Conservation (phyloP, 176 grass and related monocot genomes). For the Zizania latifolia region DNA sequence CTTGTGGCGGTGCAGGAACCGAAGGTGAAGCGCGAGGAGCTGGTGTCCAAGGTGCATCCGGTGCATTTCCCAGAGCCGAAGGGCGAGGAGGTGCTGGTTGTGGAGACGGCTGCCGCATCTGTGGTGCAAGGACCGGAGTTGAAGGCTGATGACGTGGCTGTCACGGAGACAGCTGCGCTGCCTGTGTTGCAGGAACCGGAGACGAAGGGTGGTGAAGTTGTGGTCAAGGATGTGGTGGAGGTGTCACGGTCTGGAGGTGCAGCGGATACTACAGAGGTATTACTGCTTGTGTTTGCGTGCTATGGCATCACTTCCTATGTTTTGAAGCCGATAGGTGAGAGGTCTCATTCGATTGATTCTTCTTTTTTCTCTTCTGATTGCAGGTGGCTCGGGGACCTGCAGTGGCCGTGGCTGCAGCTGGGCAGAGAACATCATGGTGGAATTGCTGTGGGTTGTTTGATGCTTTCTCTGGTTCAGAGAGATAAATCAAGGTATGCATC, state of each 20-base stretch:
- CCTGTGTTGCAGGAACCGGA: constrained; percentile 24
- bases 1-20: constrained; percentile 32
- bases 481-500: constrained; percentile 50
- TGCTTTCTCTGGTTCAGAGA: constrained; percentile 47
- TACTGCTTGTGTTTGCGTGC: background rate
- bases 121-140: constrained; percentile 22
- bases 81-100: constrained; percentile 5
- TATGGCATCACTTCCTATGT: background rate
- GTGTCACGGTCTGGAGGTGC: constrained; percentile 25
- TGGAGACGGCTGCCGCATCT: constrained; percentile 11
- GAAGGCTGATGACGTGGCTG: constrained; percentile 2
- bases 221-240: constrained; percentile 9
- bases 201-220: constrained; percentile 5
- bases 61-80: constrained; percentile 27
- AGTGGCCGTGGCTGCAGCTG: constrained; percentile 16
- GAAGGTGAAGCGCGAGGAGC: constrained; percentile 33
- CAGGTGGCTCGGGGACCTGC: constrained; percentile 37
- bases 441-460: constrained; percentile 77
- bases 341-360: constrained; percentile 26
- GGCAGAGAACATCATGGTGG: constrained; percentile 63
- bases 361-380: constrained; percentile 12
- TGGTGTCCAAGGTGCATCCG: constrained; percentile 13
- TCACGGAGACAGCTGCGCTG: constrained; percentile 11
- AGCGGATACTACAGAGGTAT: constrained; percentile 35
- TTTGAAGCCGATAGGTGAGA: constrained; percentile 15